Evolutionary conservation across 1,284 basidiomycete genomes (phyloP).

Genomic region (Ceratobasidium papillatum): DNA sequence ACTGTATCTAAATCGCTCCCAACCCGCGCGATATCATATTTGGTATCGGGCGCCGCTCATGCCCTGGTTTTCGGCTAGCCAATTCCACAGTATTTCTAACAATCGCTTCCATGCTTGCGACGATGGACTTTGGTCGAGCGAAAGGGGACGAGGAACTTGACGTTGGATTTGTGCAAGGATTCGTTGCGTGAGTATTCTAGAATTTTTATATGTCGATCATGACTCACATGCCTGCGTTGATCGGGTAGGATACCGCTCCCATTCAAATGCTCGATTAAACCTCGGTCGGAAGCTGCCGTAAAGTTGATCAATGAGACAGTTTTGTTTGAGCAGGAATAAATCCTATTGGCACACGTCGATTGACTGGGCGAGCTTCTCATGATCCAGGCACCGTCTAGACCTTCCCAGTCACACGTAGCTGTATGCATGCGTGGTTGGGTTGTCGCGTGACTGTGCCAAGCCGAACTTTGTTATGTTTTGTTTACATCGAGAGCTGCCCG

Average conservation of each 20-base stretch:
- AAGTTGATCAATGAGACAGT: constrained; percentile 12
- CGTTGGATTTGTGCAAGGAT: neutral
- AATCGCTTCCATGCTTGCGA: constrained; percentile 7
- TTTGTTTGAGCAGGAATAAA: constrained; percentile 4
- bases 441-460: constrained; percentile 6
- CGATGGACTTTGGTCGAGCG: constrained; percentile 8
- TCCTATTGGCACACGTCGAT: constrained; percentile 11
- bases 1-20: neutral
- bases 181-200: neutral
- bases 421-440: neutral
- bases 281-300: constrained; percentile 11
- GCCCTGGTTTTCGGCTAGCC: constrained; percentile 3
- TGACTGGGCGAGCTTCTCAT: neutral
- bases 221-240: too few relatives aligned
- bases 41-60: constrained; percentile 20
- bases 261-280: constrained; percentile 31
- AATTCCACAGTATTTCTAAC: neutral
- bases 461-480: neutral
- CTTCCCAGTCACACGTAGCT: neutral
- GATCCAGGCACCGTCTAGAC: neutral
- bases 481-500: neutral
- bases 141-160: constrained; percentile 18
- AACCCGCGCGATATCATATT: constrained; percentile 7
- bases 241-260: neutral
- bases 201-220: too few relatives aligned